Evolutionary conservation across 441 rosid genomes (phyloP), one percentile per base, ranked within the genome.

Genomic region (Erodium chrysanthum): DNA sequence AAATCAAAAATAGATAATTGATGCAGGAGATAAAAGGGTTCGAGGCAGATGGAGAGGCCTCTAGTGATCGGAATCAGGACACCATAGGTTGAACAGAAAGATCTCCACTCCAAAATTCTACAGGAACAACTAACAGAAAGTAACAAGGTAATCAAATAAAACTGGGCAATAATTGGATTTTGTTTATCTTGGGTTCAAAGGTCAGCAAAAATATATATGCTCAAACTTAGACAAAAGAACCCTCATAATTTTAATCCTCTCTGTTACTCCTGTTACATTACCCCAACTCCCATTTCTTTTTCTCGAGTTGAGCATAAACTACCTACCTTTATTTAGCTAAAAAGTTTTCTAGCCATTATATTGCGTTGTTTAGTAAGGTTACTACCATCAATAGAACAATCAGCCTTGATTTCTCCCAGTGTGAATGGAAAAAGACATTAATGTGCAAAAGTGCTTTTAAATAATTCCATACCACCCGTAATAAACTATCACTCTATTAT

Each of bases 161-260:
- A 50, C 10, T 50, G 58, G 18, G 58, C 58, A 50, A 50, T 50
- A 50, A 50, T 50, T 50, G 58, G 20, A 18, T 50, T 50, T 50
- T 18, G 20, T n/a, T 15, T 50, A 6, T 50, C 17, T 50, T 15
- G 18, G 58, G 21, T 50, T 17, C 58, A 50, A 50, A 50, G 18
- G 18, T 15, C 17, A 7, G 22, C 5, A n/a, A n/a, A n/a, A 50
- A 15, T 15, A 50, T 50, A 50, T 18, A 50, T 15, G 58, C 58
- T 4, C 4, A 17, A 0, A 50, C 7, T 50, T 15, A 15, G 18
- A 18, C 15, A 5, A 50, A 15, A 15, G 22, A 50, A 50, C n/a
- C 58, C 56, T 17, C 58, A 50, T 50, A 50, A 50, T 17, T 20
- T 50, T 50, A 15, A 50, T 5, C 8, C 22, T 6, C 18, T 50